Evolutionary conservation across 192 early-diverging fungal species (phyloP).

Genomic region (Piromyces finnis): DNA sequence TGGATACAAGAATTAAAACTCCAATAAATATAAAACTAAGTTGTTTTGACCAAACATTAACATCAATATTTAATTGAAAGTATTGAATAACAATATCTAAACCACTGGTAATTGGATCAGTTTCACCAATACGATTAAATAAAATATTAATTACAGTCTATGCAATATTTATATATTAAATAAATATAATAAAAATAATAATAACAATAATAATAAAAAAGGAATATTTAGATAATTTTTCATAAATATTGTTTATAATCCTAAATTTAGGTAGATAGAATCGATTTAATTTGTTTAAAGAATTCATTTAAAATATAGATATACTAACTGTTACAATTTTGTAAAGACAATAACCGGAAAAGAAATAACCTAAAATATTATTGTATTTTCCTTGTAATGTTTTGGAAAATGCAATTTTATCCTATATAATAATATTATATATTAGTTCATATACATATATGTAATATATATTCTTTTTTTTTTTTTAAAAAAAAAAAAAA

Average conservation of each 20-base stretch:
- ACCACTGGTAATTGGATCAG: constrained; percentile 66
- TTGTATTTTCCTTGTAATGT: constrained; percentile 57
- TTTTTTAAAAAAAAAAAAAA: too few species aligned
- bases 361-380: constrained; percentile 67
- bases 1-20: constrained; percentile 71
- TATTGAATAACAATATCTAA: constrained; percentile 44
- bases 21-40: constrained; percentile 83
- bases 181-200: too few species aligned
- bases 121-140: constrained; percentile 49
- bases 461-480: too few species aligned
- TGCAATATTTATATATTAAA: neutral
- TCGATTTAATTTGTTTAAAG: too few species aligned
- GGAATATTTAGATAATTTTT: too few species aligned
- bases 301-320: too few species aligned
- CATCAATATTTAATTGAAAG: constrained; percentile 35
- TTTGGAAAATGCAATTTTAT: constrained; percentile 29
- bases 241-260: too few species aligned
- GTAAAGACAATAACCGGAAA: constrained; percentile 79
- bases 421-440: constrained; percentile 16
- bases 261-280: too few species aligned
- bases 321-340: constrained; percentile 55
- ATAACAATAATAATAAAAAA: too few species aligned
- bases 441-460: too few species aligned
- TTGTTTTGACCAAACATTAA: constrained; percentile 75
- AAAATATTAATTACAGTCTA: constrained; percentile 62